Percentiles rank a stretch among this genome's conserved stretches.
Conservation (phyloP, 768 basidiomycete species). For the Rhizopogon rudus region DNA sequence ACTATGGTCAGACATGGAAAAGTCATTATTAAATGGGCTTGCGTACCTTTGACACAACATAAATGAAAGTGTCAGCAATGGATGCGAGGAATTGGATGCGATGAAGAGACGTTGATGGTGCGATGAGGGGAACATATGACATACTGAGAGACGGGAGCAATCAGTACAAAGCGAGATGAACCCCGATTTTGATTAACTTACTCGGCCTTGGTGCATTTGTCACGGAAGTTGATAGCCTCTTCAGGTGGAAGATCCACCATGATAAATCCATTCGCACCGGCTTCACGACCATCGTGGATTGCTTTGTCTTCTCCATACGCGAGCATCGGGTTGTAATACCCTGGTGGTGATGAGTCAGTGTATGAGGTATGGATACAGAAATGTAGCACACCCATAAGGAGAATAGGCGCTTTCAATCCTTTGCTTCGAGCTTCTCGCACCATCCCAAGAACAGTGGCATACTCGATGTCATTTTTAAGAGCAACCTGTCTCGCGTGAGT, state of each 20-base stretch:
- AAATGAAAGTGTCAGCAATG: constrained; percentile 97
- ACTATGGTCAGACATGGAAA: constrained; percentile 4
- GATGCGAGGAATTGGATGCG: constrained; percentile 88
- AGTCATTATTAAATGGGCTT: background rate
- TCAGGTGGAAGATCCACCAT: constrained; percentile 98
- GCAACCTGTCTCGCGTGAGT: constrained; percentile 54
- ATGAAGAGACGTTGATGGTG: constrained; percentile 84
- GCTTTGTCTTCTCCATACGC: constrained; percentile 95
- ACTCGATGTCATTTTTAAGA: constrained; percentile 73
- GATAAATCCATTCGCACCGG: constrained; percentile 96
- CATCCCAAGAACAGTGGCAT: constrained; percentile 61
- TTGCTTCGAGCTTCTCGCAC: constrained; percentile 73
- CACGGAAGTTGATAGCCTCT: constrained; percentile 87
- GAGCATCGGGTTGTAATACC: constrained; percentile 95
- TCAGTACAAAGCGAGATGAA: background rate
- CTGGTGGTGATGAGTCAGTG: constrained; percentile 34
- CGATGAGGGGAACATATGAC: constrained; percentile 93
- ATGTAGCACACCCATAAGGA: constrained; percentile 79
- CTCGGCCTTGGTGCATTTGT: constrained; percentile 79
- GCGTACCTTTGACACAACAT: constrained; percentile 91
- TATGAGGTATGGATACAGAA: background rate
- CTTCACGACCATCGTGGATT: constrained; percentile 81
- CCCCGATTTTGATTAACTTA: constrained; percentile 34
- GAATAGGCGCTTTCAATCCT: constrained; percentile 77
- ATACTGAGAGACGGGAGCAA: constrained; percentile 44